A percentile compares a stretch with the other conserved stretches of the same genome.
phyloP scores from a whole-genome alignment of 2,329 filamentous ascomycete genomes.

The Botryosphaeria dothidea region DNA sequence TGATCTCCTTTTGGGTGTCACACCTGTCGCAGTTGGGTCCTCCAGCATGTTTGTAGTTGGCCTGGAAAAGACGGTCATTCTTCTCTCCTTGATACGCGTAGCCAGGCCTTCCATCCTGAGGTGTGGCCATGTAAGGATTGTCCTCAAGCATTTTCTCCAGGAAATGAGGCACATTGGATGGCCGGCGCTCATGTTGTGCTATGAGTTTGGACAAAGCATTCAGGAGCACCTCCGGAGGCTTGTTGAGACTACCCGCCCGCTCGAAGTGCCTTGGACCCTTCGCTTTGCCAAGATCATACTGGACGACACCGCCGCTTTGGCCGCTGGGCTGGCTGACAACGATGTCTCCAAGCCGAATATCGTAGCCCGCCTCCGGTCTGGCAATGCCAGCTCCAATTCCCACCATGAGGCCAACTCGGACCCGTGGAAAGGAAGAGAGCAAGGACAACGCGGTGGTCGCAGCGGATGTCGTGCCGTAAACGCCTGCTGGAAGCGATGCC shows the following conservation, averaged over 20 bases:
- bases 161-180: background rate
- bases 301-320: constrained; percentile 25
- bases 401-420: no score
- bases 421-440: no score
- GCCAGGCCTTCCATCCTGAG: background rate
- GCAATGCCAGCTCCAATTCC: no score
- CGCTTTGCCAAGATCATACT: constrained; percentile 28
- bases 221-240: constrained; percentile 12
- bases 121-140: background rate
- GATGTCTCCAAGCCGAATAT: constrained; percentile 32
- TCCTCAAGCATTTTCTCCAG: background rate
- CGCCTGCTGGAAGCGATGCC: constrained; percentile 13
- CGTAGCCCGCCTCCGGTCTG: no score
- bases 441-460: no score
- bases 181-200: background rate
- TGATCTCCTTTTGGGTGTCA: background rate
- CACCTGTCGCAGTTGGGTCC: background rate
- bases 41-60: background rate
- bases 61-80: background rate
- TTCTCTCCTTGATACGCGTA: constrained; percentile 2
- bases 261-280: constrained; percentile 16
- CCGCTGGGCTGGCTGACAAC: constrained; percentile 27
- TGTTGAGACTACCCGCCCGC: constrained; percentile 23
- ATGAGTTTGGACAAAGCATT: background rate
- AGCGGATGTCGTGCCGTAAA: no score